Conservation (phyloP, 1,284 basidiomycete species). For the Filobasidium uniguttulatum region DNA sequence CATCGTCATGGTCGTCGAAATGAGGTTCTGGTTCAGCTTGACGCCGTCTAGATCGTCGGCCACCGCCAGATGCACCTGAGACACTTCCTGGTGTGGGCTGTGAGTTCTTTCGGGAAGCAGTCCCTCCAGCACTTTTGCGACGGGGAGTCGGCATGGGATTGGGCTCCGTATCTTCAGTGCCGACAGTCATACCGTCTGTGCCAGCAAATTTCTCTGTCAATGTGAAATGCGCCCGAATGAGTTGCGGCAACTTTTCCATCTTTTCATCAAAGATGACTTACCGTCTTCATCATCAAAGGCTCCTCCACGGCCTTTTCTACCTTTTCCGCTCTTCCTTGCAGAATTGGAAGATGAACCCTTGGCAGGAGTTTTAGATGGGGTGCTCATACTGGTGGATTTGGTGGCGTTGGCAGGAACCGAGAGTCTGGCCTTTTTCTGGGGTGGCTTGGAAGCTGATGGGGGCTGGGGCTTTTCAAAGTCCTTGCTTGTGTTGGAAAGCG, state of each 20-base stretch:
- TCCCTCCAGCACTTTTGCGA: conserved; percentile 3
- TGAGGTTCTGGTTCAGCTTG: conserved; percentile 20
- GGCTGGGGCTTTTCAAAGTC: neutral
- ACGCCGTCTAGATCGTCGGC: conserved; percentile 21
- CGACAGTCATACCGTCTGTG: neutral
- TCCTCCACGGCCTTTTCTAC: neutral
- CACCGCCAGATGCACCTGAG: conserved; percentile 66
- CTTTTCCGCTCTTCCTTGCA: neutral
- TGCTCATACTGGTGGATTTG: neutral
- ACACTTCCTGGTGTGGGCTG: conserved; percentile 50
- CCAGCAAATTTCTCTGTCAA: neutral
- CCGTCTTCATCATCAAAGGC: neutral
- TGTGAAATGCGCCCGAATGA: neutral
- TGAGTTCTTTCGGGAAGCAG: conserved; percentile 40
- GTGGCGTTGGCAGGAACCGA: neutral
- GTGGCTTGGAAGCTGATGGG: neutral
- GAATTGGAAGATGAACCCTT: neutral
- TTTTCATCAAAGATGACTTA: neutral
- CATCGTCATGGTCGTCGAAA: conserved; percentile 15
- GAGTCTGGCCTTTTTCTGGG: neutral
- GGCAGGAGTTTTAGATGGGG: neutral
- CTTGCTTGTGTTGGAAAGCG: too few species aligned
- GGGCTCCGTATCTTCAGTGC: neutral
- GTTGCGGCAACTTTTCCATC: neutral
- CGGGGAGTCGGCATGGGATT: conserved; percentile 4